Percentiles rank a stretch among this genome's conserved stretches.
These are phyloP conservation scores for Rhodotorula diobovata DNA, from an alignment of 768 basidiomycete genomes.

Conservation along the genomic window DNA sequence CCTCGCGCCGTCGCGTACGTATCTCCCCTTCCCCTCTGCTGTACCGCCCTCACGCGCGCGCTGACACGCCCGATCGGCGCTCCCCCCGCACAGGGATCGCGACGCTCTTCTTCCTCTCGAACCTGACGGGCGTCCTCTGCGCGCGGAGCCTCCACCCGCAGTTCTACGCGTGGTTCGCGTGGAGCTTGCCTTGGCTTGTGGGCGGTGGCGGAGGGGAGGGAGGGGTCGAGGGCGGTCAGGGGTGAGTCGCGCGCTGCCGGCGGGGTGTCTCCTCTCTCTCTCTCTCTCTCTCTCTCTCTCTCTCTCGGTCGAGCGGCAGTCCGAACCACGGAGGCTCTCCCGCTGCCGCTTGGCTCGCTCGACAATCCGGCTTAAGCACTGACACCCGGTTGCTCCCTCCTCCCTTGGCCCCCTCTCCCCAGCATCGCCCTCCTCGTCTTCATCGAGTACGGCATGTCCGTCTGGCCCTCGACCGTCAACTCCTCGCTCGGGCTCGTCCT, in stretches of 20 bases:
- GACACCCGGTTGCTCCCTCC: no score
- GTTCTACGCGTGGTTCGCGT: conserved; percentile 96
- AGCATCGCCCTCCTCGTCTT: conserved; percentile 14
- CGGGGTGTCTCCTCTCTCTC: not conserved
- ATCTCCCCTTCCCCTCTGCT: not conserved
- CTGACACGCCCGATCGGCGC: not conserved
- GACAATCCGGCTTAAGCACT: no score
- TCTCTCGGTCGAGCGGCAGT: no score
- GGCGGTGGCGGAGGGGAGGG: conserved; percentile 56
- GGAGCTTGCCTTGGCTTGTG: conserved; percentile 60
- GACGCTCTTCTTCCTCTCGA: conserved; percentile 80
- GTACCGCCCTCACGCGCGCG: not conserved
- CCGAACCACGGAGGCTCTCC: no score
- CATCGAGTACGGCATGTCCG: conserved; percentile 19
- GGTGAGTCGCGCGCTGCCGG: conserved; percentile 11
- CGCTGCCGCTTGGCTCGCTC: no score
- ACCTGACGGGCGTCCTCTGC: conserved; percentile 83
- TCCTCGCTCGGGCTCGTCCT: conserved; percentile 20
- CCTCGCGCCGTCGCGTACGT: conserved; percentile 61
- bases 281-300: not conserved
- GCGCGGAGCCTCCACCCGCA: conserved; percentile 96
- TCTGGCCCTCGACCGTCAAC: conserved; percentile 24
- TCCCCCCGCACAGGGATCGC: conserved; percentile 58
- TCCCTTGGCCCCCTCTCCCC: no score
- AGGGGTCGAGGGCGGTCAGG: conserved; percentile 18